Conservation (phyloP, 495 filamentous ascomycete species). For the Aspergillus homomorphus region DNA sequence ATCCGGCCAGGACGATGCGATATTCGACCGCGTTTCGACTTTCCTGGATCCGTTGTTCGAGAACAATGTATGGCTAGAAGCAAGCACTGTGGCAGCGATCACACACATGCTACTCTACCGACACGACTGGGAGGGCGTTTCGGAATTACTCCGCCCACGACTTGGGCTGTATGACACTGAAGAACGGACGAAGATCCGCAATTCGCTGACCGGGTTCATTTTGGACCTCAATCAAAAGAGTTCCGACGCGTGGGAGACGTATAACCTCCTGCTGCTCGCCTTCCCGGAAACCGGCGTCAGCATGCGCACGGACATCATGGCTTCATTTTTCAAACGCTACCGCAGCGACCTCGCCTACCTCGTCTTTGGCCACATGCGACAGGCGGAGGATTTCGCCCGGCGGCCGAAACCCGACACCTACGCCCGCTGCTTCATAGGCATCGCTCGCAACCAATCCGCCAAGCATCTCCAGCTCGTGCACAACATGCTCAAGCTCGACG, state of each 20-base stretch:
- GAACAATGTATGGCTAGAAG: constrained; percentile 62
- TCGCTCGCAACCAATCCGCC: constrained; percentile 60
- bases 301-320: constrained; percentile 71
- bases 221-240: constrained; percentile 57
- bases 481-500: constrained; percentile 91
- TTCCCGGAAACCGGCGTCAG: constrained; percentile 69
- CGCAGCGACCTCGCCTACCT: constrained; percentile 78
- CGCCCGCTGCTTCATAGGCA: constrained; percentile 68
- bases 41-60: constrained; percentile 74
- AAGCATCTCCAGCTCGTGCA: constrained; percentile 71
- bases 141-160: constrained; percentile 69
- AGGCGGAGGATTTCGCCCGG: constrained; percentile 50
- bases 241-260: constrained; percentile 73
- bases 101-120: constrained; percentile 66
- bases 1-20: constrained; percentile 43
- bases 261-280: constrained; percentile 68
- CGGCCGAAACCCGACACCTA: constrained; percentile 73
- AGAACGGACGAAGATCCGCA: constrained; percentile 61
- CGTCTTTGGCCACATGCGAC: constrained; percentile 87
- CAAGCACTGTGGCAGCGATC: constrained; percentile 69
- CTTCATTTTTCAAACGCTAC: constrained; percentile 70
- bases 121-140: constrained; percentile 69
- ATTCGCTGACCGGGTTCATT: constrained; percentile 62
- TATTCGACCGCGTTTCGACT: constrained; percentile 65
- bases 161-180: constrained; percentile 59